Percentiles rank a stretch among this genome's conserved stretches.
phyloP scores from a whole-genome alignment of 208 protist genomes.

The Leishmania gerbilli region DNA sequence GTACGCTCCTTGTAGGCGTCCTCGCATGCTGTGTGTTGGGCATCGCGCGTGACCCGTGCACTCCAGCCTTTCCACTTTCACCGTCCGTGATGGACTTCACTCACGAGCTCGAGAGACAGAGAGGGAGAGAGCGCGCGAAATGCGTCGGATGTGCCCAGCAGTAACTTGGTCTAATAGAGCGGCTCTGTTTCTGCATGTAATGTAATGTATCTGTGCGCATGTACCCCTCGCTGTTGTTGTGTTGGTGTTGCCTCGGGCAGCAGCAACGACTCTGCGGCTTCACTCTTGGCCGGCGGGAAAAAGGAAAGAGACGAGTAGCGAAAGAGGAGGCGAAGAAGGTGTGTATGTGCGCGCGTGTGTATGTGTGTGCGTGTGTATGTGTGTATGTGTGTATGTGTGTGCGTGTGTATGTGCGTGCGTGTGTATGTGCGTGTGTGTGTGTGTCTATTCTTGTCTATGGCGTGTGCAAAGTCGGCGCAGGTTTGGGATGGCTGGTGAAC shows the following conservation, averaged over 20 bases:
- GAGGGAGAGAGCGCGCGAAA: not conserved
- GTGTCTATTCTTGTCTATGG: not conserved
- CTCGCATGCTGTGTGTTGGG: slow-evolving; percentile 9
- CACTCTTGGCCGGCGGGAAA: not conserved
- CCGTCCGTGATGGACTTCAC: not conserved
- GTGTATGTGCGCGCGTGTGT: not conserved
- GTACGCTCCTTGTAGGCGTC: slow-evolving; percentile 4
- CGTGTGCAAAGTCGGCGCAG: not conserved
- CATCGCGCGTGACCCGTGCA: not conserved
- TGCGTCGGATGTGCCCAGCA: not conserved
- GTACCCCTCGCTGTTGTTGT: not conserved
- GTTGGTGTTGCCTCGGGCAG: not conserved
- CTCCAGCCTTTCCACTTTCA: not conserved
- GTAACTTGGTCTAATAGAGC: not conserved
- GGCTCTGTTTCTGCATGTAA: not conserved
- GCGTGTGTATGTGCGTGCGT: not conserved
- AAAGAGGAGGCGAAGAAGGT: not conserved
- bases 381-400: not conserved
- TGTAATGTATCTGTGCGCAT: not conserved
- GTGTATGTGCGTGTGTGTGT: not conserved
- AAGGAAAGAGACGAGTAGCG: slow-evolving; percentile 12
- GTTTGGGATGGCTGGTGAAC: not conserved
- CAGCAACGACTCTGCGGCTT: not conserved
- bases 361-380: not conserved
- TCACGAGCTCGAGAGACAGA: not conserved